Evolutionary conservation across 768 basidiomycete species (phyloP).

Genomic region (Tulasnella calospora): DNA sequence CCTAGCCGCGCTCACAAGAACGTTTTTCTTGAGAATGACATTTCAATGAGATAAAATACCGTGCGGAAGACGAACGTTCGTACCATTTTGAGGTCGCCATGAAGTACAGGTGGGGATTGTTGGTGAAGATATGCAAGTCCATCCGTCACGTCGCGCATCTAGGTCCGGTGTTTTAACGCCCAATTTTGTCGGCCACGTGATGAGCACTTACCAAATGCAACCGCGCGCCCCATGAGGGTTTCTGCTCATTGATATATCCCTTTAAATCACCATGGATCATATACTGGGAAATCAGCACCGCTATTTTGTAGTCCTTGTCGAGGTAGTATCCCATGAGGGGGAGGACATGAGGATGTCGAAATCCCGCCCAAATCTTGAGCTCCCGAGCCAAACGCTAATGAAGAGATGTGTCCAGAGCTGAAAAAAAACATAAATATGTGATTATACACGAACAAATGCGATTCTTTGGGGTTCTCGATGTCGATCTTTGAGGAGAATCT

Average conservation of each 20-base stretch:
- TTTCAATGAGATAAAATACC: no score
- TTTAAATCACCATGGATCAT: not conserved
- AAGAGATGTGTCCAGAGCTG: not conserved
- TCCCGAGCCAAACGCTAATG: not conserved
- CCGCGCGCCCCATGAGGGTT: not conserved
- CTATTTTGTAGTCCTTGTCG: not conserved
- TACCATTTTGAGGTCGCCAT: slow-evolving; percentile 4
- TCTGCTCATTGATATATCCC: not conserved
- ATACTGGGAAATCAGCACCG: not conserved
- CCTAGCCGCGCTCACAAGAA: not conserved
- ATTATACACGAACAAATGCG: not conserved
- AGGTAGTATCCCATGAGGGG: not conserved
- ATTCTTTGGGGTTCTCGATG: not conserved
- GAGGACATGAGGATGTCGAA: not conserved
- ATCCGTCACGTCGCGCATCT: not conserved
- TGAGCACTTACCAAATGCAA: not conserved
- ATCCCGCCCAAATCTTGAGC: slow-evolving; percentile 2
- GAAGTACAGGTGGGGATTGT: not conserved
- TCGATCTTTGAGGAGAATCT: not conserved
- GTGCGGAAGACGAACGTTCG: not conserved
- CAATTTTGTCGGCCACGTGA: no score
- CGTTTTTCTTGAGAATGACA: not conserved
- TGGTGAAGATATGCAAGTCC: slow-evolving; percentile 1
- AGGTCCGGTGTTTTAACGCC: not conserved
- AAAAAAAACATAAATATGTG: not conserved